Conservation (phyloP, 257 asterid species). For the Scutellaria minor region DNA sequence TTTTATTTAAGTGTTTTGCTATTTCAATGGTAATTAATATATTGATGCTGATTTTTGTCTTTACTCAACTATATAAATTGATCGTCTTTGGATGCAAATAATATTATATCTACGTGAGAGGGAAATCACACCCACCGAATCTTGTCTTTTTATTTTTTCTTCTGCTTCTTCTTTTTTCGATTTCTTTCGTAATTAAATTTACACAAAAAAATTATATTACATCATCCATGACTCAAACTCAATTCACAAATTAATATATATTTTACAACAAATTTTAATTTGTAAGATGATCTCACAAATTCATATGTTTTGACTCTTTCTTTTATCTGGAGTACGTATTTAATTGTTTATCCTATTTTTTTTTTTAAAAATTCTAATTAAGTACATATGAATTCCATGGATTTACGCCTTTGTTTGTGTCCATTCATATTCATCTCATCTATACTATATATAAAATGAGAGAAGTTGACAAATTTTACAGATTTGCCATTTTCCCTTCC, state of each 20-base stretch:
- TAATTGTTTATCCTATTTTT: neutral
- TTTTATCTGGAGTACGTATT: neutral
- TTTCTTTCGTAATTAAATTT: no score
- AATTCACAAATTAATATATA: no score
- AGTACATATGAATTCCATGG: neutral
- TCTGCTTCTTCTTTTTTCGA: neutral
- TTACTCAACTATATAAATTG: slow-evolving; percentile 23
- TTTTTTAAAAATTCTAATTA: no score
- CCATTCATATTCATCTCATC: neutral
- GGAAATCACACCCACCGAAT: slow-evolving; percentile 55
- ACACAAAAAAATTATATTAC: no score
- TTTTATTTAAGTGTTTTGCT: slow-evolving; percentile 15
- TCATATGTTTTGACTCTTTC: no score
- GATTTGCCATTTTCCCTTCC: no score
- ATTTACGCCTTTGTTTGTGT: neutral
- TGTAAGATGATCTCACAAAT: no score
- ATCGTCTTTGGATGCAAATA: slow-evolving; percentile 15
- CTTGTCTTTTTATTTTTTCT: slow-evolving; percentile 21
- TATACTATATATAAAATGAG: no score
- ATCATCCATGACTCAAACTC: no score
- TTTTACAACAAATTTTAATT: no score
- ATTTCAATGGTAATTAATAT: slow-evolving; percentile 25
- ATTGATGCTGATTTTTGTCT: slow-evolving; percentile 38
- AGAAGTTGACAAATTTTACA: no score
- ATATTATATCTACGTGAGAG: slow-evolving; percentile 48